Percentiles rank a stretch among this genome's conserved stretches.
These are phyloP conservation scores for Moesziomyces sp. DNA, from an alignment of 1,284 basidiomycete species.

Conservation along the genomic window DNA sequence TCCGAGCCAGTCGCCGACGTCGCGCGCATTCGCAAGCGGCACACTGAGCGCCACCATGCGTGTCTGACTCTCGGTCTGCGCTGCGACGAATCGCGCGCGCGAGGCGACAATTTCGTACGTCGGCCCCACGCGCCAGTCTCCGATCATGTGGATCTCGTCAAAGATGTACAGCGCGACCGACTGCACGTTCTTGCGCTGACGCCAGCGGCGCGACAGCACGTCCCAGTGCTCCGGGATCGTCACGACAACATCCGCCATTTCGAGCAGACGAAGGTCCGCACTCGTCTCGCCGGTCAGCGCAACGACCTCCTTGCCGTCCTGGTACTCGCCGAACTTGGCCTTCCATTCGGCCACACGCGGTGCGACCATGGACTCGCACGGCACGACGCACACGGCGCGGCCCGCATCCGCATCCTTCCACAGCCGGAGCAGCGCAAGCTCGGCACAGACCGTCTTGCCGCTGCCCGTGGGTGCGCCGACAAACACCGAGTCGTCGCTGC, in stretches of 20 bases:
- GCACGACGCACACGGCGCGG: slow-evolving; percentile 96
- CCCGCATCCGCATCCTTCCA: slow-evolving; percentile 82
- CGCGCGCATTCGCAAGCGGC: slow-evolving; percentile 93
- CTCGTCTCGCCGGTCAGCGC: slow-evolving; percentile 94
- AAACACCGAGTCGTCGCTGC: slow-evolving; percentile 93
- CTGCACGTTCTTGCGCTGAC: slow-evolving; percentile 95
- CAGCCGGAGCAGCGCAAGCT: slow-evolving; percentile 89
- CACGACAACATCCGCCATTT: slow-evolving; percentile 81
- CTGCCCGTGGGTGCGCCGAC: slow-evolving; percentile 95
- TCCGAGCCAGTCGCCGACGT: slow-evolving; percentile 98
- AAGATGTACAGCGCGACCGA: slow-evolving; percentile 91
- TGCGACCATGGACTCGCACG: slow-evolving; percentile 96
- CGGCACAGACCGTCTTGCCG: slow-evolving; percentile 96
- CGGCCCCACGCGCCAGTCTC: slow-evolving; percentile 85
- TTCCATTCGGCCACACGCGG: slow-evolving; percentile 88
- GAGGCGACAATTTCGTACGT: slow-evolving; percentile 97
- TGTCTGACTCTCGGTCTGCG: slow-evolving; percentile 90
- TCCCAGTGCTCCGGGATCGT: slow-evolving; percentile 95
- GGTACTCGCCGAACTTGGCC: slow-evolving; percentile 81
- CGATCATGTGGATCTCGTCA: slow-evolving; percentile 93
- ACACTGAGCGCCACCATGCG: slow-evolving; percentile 93
- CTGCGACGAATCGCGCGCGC: slow-evolving; percentile 91
- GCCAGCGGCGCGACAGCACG: slow-evolving; percentile 93
- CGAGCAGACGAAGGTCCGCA: slow-evolving; percentile 87
- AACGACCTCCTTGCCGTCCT: slow-evolving; percentile 91